phyloP scores from a whole-genome alignment of 352 stramenopile genomes.

The Pythium apleroticum region DNA sequence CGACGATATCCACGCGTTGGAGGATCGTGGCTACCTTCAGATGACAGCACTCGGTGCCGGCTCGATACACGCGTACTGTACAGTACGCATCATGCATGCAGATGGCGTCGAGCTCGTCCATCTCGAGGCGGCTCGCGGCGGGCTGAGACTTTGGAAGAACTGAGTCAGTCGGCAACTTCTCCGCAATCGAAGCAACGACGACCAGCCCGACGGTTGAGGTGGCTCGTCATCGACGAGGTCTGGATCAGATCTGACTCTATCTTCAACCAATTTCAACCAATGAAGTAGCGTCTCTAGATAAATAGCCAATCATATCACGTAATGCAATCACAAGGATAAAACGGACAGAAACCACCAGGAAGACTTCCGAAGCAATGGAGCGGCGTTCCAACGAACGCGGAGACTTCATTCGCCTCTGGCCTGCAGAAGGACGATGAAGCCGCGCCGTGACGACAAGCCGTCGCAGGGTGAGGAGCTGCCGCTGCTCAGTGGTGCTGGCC shows the following conservation, averaged over 20 bases:
- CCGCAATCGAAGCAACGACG: too few species aligned
- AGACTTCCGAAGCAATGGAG: background rate
- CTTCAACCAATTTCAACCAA: background rate
- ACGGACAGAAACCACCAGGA: background rate
- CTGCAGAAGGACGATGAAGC: background rate
- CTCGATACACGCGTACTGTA: background rate
- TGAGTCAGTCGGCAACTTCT: too few species aligned
- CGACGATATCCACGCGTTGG: background rate
- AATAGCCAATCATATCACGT: background rate
- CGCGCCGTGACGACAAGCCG: background rate
- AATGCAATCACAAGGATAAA: background rate
- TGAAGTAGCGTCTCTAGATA: background rate
- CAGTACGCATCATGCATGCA: too few species aligned
- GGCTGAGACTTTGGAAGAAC: too few species aligned
- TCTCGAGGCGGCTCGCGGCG: too few species aligned
- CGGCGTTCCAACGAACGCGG: background rate
- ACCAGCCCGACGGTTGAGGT: too few species aligned
- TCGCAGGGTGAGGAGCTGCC: conserved; percentile 2
- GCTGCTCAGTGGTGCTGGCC: conserved; percentile 12
- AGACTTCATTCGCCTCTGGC: background rate
- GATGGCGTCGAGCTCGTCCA: too few species aligned
- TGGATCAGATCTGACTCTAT: background rate
- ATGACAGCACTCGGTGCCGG: background rate
- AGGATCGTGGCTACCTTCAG: background rate
- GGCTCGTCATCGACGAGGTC: background rate